phyloP scores from a whole-genome alignment of 352 stramenopile species.

The Globisporangium rhizosaccharum region DNA sequence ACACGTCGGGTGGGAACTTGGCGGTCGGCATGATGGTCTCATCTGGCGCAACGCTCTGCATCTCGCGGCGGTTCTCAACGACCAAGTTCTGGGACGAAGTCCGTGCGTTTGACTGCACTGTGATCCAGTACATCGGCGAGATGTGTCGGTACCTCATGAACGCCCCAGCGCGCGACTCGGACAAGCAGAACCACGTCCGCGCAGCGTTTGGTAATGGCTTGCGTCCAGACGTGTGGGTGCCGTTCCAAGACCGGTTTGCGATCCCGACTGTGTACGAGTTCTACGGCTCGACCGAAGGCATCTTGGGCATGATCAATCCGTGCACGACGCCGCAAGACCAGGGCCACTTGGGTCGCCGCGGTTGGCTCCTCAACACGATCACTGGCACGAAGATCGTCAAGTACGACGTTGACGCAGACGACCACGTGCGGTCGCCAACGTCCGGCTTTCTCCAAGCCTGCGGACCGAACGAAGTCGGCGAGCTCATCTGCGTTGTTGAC shows the following conservation, averaged over 20 bases:
- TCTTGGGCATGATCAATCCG: constrained; percentile 75
- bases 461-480: constrained; percentile 54
- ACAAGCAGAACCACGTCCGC: constrained; percentile 65
- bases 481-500: constrained; percentile 65
- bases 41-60: constrained; percentile 64
- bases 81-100: constrained; percentile 78
- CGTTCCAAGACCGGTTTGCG: constrained; percentile 84
- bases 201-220: constrained; percentile 90
- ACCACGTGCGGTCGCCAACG: constrained; percentile 43
- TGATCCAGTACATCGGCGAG: constrained; percentile 90
- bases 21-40: constrained; percentile 79
- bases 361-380: constrained; percentile 41
- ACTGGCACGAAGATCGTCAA: constrained; percentile 64
- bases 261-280: constrained; percentile 89
- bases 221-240: constrained; percentile 82
- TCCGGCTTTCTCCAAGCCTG: constrained; percentile 49
- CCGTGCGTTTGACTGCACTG: constrained; percentile 51
- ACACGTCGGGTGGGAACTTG: constrained; percentile 78
- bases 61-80: constrained; percentile 72
- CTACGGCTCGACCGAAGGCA: constrained; percentile 89
- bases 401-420: constrained; percentile 75
- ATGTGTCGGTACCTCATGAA: constrained; percentile 86
- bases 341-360: constrained; percentile 61
- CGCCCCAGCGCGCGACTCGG: constrained; percentile 33
- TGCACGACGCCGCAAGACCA: constrained; percentile 54